Base-by-base conservation (phyloP, 108 stramenopile species). In the Discostella stelligeroides region DNA sequence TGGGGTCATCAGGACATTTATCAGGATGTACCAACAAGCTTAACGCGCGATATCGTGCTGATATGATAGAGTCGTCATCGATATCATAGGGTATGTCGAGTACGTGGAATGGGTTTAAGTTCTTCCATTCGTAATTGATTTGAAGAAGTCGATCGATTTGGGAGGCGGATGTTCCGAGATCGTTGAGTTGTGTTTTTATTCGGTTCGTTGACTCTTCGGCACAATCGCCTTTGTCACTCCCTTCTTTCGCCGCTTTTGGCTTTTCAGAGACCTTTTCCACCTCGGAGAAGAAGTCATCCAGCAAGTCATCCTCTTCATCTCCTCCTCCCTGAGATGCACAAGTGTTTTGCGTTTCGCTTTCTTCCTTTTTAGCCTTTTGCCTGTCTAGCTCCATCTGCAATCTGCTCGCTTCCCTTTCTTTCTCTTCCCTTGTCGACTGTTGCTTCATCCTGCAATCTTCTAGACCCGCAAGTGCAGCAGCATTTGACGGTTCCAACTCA, bases 271-370 rank as follows among this genome's bases (percentile, higher is more conserved):
- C 94, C 46, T 88, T 82, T 73, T 95, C 91, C 12, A 95, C 94
- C 21, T 95, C 89, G 25, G 82, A 73, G 65, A 95, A 95, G 51
- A 95, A 95, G 68, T 91, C 94, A 70, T 88, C 84, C 64, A 95
- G 63, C 40, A 89, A 68, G 72, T 91, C 89, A 55, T 86, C 87
- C 20, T 77, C 79, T 29, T 80, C 79, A 41, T 63, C 56, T 11
- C 47, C 80, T 11, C 61, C 76, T 9, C 72, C 84, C 8, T 48
- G 65, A 27, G 60, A 62, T 39, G 71, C 54, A 23, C 38, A 45
- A 0, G 48, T 66, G 1, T 38, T 25, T 29, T 60, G 10, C 49
- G 72, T 49, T 18, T 84, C 63, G 40, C 49, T 71, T 42, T 73
- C 71, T 13, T 43, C 58, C 42, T 63, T 74, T 25, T 81, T 7